These are phyloP conservation scores for Globisporangium middletonii DNA, from an alignment of 352 stramenopile genomes.

Conservation along the genomic window DNA sequence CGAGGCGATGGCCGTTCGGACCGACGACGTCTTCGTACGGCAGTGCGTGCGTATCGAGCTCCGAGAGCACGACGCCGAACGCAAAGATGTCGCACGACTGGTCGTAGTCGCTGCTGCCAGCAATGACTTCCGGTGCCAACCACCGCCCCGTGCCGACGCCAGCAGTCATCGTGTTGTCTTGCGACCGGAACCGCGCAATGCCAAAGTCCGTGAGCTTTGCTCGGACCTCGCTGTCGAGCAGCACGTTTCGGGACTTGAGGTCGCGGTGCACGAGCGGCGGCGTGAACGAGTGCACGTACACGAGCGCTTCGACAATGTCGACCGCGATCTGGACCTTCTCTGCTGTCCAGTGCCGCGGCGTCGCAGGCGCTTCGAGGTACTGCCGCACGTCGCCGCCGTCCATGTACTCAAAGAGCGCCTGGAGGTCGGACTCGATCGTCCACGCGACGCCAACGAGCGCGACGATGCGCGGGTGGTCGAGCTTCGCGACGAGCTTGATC, in stretches of 20 bases:
- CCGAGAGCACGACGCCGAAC: slow-evolving; percentile 81
- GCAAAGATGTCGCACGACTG: slow-evolving; percentile 46
- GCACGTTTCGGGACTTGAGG: slow-evolving; percentile 50
- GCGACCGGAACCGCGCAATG: slow-evolving; percentile 27
- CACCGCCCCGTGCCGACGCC: slow-evolving; percentile 44
- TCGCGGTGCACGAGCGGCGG: slow-evolving; percentile 55
- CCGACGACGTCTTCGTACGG: slow-evolving; percentile 39
- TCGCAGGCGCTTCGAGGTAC: slow-evolving; percentile 21
- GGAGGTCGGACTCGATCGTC: slow-evolving; percentile 43
- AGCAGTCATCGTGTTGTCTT: slow-evolving; percentile 42
- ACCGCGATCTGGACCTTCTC: slow-evolving; percentile 51
- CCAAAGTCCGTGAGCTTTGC: slow-evolving; percentile 49
- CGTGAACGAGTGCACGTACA: slow-evolving; percentile 63
- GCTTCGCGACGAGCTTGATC: slow-evolving; percentile 42
- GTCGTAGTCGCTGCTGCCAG: slow-evolving; percentile 40
- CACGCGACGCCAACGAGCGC: slow-evolving; percentile 48
- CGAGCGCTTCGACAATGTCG: slow-evolving; percentile 50
- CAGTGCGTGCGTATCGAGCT: slow-evolving; percentile 66
- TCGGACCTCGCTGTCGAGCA: slow-evolving; percentile 28
- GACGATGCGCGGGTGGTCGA: slow-evolving; percentile 48
- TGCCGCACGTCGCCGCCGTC: slow-evolving; percentile 9
- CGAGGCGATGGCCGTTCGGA: slow-evolving; percentile 21
- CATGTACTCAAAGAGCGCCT: slow-evolving; percentile 14
- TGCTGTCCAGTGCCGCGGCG: slow-evolving; percentile 25
- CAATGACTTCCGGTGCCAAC: slow-evolving; percentile 49